Percentiles rank a stretch among this genome's conserved stretches.
phyloP scores from a whole-genome alignment of 129 eudicot species.

The Glebionis coronaria region DNA sequence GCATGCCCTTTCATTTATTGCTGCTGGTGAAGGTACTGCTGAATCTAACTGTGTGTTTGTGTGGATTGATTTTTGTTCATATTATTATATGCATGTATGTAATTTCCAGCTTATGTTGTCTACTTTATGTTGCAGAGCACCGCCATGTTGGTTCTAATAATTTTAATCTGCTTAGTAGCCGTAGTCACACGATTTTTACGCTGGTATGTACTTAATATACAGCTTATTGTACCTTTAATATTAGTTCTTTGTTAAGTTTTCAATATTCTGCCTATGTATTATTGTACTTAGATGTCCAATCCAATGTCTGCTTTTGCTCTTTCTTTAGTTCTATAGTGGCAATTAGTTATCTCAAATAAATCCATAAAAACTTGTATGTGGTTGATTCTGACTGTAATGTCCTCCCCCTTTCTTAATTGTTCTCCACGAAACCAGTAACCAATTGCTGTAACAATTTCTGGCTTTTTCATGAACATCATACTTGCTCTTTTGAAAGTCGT shows the following conservation, averaged over 20 bases:
- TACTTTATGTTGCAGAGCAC: constrained; percentile 62
- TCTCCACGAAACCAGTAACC: neutral
- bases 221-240: neutral
- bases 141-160: constrained; percentile 98
- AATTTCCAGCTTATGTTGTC: constrained; percentile 14
- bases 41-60: neutral
- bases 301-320: constrained; percentile 1
- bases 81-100: no score
- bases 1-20: constrained; percentile 95
- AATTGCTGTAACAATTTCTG: neutral
- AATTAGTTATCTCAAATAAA: neutral
- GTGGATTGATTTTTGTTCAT: no score
- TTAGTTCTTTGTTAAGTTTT: neutral
- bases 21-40: constrained; percentile 93
- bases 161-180: constrained; percentile 88
- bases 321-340: constrained; percentile 3
- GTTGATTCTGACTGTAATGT: neutral
- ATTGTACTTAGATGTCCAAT: neutral
- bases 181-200: constrained; percentile 98
- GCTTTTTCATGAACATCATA: constrained; percentile 3
- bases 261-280: constrained; percentile 12
- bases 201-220: constrained; percentile 52
- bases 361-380: neutral
- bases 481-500: neutral
- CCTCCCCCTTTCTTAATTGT: neutral